phyloP scores from a whole-genome alignment of 768 basidiomycete species.

The Podaxis sp. region DNA sequence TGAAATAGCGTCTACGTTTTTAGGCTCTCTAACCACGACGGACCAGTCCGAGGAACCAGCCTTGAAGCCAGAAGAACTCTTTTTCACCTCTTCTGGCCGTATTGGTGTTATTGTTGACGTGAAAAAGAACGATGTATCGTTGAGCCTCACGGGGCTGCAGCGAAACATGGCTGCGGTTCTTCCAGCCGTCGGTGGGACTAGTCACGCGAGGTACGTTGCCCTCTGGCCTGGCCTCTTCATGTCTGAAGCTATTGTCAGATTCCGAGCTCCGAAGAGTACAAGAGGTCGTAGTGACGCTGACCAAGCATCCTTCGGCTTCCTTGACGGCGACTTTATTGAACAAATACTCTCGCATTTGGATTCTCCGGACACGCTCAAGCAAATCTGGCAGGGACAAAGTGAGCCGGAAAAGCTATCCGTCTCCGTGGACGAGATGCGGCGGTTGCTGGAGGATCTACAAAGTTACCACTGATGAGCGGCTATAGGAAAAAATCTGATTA shows the following conservation, averaged over 20 bases:
- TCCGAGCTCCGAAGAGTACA: conserved; percentile 62
- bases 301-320: conserved; percentile 63
- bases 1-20: neutral
- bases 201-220: conserved; percentile 57
- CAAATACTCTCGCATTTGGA: conserved; percentile 46
- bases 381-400: conserved; percentile 55
- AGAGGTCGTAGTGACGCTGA: conserved; percentile 59
- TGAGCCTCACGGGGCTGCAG: conserved; percentile 68
- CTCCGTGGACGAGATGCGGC: conserved; percentile 40
- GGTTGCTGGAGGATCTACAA: conserved; percentile 49
- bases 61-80: conserved; percentile 60
- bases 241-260: conserved; percentile 40
- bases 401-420: conserved; percentile 57
- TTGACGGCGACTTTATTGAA: conserved; percentile 88
- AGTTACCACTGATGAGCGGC: conserved; percentile 47
- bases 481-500: neutral
- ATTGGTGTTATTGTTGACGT: conserved; percentile 74
- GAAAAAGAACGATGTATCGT: conserved; percentile 43
- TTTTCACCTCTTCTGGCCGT: conserved; percentile 75
- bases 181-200: conserved; percentile 49
- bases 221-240: conserved; percentile 1
- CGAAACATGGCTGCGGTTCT: conserved; percentile 66
- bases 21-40: conserved; percentile 54
- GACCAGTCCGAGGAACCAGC: conserved; percentile 39
- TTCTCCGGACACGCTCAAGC: conserved; percentile 40